These are phyloP conservation scores for Tetracladium maxilliforme DNA, from an alignment of 2,329 filamentous ascomycete species.

Conservation along the genomic window DNA sequence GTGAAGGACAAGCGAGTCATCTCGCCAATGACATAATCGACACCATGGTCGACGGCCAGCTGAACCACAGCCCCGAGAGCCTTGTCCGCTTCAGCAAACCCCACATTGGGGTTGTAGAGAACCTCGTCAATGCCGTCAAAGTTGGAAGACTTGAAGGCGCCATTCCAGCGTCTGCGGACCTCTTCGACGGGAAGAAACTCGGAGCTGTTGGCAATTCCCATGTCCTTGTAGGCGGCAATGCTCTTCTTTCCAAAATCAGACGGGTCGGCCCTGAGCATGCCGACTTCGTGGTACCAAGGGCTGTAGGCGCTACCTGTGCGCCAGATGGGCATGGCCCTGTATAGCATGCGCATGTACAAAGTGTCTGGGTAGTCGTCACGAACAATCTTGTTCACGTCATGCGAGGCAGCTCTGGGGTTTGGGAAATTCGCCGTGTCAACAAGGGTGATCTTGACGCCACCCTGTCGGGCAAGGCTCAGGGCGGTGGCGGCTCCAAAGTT, in stretches of 20 bases:
- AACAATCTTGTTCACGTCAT: conserved; percentile 45
- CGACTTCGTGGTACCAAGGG: conserved; percentile 30
- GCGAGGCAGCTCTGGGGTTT: conserved; percentile 31
- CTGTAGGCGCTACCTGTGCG: conserved; percentile 28
- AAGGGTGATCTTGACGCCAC: conserved; percentile 22
- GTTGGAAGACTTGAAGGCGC: conserved; percentile 19
- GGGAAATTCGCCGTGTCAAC: conserved; percentile 25
- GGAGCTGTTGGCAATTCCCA: conserved; percentile 17
- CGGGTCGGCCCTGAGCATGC: conserved; percentile 29
- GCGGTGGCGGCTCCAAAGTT: conserved; percentile 35
- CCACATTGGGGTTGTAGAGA: conserved; percentile 33
- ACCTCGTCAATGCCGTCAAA: conserved; percentile 20
- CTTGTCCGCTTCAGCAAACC: conserved; percentile 34
- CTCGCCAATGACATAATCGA: conserved; percentile 26
- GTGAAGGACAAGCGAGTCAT: conserved; percentile 30
- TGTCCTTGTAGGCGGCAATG: conserved; percentile 24
- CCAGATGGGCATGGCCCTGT: conserved; percentile 32
- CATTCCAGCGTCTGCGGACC: conserved; percentile 21
- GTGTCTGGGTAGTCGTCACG: conserved; percentile 40
- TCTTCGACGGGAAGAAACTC: conserved; percentile 26
- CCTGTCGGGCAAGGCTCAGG: conserved; percentile 26
- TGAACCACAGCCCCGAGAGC: conserved; percentile 27
- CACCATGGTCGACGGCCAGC: conserved; percentile 25
- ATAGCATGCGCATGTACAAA: conserved; percentile 34
- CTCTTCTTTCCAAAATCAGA: conserved; percentile 29